These are phyloP conservation scores for Lasiodiplodia gonubiensis DNA, from an alignment of 2,329 filamentous ascomycete species.

Conservation along the genomic window DNA sequence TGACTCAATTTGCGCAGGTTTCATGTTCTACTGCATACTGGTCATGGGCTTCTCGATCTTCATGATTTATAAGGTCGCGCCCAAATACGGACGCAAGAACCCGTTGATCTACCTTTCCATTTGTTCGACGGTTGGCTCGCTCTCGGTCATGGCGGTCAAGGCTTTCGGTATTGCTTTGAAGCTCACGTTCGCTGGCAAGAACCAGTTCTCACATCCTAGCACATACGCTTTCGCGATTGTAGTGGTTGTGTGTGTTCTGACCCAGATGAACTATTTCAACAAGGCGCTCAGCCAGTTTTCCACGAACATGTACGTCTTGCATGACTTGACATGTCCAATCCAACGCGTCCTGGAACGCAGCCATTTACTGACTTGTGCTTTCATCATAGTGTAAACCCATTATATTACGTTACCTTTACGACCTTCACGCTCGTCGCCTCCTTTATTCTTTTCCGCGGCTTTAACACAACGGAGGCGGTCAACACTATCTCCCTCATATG, in stretches of 20 bases:
- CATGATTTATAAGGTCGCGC: constrained; percentile 96
- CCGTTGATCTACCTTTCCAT: constrained; percentile 96
- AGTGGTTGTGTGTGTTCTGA: constrained; percentile 89
- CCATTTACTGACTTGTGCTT: constrained; percentile 12
- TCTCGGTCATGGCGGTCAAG: constrained; percentile 99
- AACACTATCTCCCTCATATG: constrained; percentile 92
- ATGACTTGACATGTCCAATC: not conserved
- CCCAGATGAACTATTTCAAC: constrained; percentile 99
- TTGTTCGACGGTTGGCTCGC: constrained; percentile 93
- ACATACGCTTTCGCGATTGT: constrained; percentile 98
- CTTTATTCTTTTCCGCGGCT: constrained; percentile 93
- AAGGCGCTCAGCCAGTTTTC: constrained; percentile 96
- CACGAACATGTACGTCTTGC: constrained; percentile 81
- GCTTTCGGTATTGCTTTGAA: constrained; percentile 98
- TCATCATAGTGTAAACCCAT: constrained; percentile 77
- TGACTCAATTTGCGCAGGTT: constrained; percentile 63
- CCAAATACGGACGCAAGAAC: constrained; percentile 90
- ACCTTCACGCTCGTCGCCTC: constrained; percentile 92
- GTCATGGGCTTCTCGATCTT: constrained; percentile 84
- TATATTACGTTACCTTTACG: constrained; percentile 98
- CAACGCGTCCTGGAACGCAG: not conserved
- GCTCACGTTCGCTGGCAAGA: constrained; percentile 88
- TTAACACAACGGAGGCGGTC: constrained; percentile 90
- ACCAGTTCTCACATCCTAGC: constrained; percentile 92
- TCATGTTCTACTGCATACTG: constrained; percentile 81